These are phyloP conservation scores for Boletus sp. DNA, from an alignment of 768 basidiomycete genomes.

Conservation along the genomic window DNA sequence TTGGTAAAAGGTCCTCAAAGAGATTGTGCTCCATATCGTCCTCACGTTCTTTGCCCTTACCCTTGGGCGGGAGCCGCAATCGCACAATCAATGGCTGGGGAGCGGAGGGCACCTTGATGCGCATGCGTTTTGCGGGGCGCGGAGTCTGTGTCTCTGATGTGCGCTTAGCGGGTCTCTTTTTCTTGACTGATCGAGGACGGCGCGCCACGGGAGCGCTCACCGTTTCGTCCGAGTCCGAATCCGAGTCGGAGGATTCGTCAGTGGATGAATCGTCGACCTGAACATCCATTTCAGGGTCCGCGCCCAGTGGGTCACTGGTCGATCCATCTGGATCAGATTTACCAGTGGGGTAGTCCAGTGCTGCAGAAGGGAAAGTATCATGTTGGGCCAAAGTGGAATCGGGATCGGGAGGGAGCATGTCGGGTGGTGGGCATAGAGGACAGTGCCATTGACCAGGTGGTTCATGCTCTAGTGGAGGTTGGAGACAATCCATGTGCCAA, in stretches of 20 bases:
- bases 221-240: slow-evolving; percentile 27
- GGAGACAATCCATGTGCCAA: slow-evolving; percentile 82
- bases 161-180: slow-evolving; percentile 31
- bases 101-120: slow-evolving; percentile 38
- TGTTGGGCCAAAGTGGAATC: slow-evolving; percentile 23
- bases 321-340: slow-evolving; percentile 29
- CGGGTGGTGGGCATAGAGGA: slow-evolving; percentile 52
- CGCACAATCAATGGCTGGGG: slow-evolving; percentile 44
- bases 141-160: slow-evolving; percentile 20
- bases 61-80: slow-evolving; percentile 56
- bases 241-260: slow-evolving; percentile 34
- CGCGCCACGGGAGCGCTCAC: slow-evolving; percentile 14
- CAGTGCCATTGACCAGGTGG: slow-evolving; percentile 83
- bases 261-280: slow-evolving; percentile 37
- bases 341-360: slow-evolving; percentile 14
- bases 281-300: slow-evolving; percentile 29
- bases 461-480: slow-evolving; percentile 64
- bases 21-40: slow-evolving; percentile 60
- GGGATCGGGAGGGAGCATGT: slow-evolving; percentile 9
- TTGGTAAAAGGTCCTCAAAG: slow-evolving; percentile 79
- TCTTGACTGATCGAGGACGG: slow-evolving; percentile 23
- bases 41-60: slow-evolving; percentile 69
- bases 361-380: slow-evolving; percentile 43
- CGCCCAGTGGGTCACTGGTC: slow-evolving; percentile 27
- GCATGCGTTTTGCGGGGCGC: slow-evolving; percentile 46